Conservation (phyloP, 768 basidiomycete species). For the Lactarius tabidus region DNA sequence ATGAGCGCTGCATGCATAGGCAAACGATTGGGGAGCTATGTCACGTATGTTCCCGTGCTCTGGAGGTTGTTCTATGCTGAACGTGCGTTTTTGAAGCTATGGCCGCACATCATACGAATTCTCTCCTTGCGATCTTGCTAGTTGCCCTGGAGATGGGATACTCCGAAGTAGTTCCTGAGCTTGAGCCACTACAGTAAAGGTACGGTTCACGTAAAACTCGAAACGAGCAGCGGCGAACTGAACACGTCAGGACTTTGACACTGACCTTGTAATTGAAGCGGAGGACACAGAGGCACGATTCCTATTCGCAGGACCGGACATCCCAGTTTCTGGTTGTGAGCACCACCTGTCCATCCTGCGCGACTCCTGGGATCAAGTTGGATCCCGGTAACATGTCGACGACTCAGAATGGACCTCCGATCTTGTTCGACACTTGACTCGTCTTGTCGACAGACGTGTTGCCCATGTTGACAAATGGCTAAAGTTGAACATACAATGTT, state of each 20-base stretch:
- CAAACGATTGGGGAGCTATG: conserved; percentile 62
- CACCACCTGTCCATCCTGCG: conserved; percentile 26
- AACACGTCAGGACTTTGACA: conserved; percentile 46
- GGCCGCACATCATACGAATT: conserved; percentile 40
- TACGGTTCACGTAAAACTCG: conserved; percentile 21
- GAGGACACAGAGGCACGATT: conserved; percentile 39
- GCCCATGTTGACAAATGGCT: conserved; percentile 50
- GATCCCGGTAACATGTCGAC: conserved; percentile 32
- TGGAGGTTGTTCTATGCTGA: not conserved
- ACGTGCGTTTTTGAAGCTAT: conserved; percentile 38
- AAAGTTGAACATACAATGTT: conserved; percentile 43
- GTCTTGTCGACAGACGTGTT: conserved; percentile 41
- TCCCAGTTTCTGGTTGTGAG: conserved; percentile 28
- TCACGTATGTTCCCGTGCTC: conserved; percentile 43
- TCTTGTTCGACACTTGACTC: conserved; percentile 39
- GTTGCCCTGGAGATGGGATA: conserved; percentile 46
- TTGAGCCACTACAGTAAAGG: conserved; percentile 52
- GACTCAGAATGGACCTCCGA: conserved; percentile 43
- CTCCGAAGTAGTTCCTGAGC: conserved; percentile 42
- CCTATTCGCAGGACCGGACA: conserved; percentile 28
- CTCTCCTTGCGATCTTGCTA: conserved; percentile 39
- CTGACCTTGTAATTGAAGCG: conserved; percentile 30
- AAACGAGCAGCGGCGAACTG: not conserved
- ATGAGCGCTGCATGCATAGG: conserved; percentile 32
- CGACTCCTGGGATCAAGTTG: conserved; percentile 33